These are phyloP conservation scores for Saccharomycopsis amapae DNA, from an alignment of 805 yeast genomes.

Conservation along the genomic window DNA sequence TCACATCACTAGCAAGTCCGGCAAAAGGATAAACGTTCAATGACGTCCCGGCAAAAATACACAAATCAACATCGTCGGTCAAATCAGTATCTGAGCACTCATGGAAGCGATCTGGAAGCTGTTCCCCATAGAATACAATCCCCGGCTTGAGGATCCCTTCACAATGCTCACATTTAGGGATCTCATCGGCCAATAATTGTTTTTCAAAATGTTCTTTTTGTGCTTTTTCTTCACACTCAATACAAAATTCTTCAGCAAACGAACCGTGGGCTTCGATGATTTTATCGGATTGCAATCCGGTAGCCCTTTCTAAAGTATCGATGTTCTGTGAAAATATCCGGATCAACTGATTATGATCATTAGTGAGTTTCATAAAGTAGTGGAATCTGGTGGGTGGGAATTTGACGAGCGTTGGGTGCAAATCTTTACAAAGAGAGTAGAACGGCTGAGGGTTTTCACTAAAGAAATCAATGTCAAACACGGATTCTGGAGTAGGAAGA, in stretches of 20 bases:
- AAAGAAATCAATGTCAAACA: constrained; percentile 83
- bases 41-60: constrained; percentile 89
- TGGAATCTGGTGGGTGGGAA: constrained; percentile 82
- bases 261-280: constrained; percentile 95
- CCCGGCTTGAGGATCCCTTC: constrained; percentile 82
- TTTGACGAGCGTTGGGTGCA: constrained; percentile 67
- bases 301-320: constrained; percentile 82
- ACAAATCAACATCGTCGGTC: constrained; percentile 46
- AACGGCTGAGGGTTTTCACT: constrained; percentile 73
- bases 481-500: constrained; percentile 92
- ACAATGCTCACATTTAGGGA: constrained; percentile 58
- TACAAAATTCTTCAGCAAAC: constrained; percentile 78
- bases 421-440: constrained; percentile 72
- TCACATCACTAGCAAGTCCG: constrained; percentile 61
- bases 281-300: constrained; percentile 59
- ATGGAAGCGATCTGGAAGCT: constrained; percentile 66
- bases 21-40: constrained; percentile 90
- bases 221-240: constrained; percentile 54
- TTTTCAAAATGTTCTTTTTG: constrained; percentile 15
- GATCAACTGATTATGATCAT: constrained; percentile 52
- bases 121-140: constrained; percentile 92
- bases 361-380: constrained; percentile 56
- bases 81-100: constrained; percentile 55
- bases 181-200: constrained; percentile 28
- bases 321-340: constrained; percentile 89